Percentiles rank a stretch among this genome's conserved stretches.
Conservation (phyloP, 345 rosid genomes). For the Eucalyptus marginata region DNA sequence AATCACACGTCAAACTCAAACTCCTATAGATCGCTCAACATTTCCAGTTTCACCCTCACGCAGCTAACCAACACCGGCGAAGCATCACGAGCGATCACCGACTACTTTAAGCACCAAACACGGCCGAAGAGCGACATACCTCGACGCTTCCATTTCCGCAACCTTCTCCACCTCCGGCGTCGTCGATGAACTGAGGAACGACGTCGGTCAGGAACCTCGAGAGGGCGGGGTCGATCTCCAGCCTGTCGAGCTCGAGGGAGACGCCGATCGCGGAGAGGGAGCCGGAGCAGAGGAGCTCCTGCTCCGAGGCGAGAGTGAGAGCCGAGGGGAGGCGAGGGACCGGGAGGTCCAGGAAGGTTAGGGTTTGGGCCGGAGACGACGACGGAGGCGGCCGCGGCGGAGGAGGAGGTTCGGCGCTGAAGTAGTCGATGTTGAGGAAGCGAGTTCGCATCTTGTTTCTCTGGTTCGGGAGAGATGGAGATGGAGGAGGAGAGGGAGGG, state of each 20-base stretch:
- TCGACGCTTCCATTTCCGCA: background rate
- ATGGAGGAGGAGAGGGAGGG: background rate
- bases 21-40: background rate
- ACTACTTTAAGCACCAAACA: background rate
- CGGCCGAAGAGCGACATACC: background rate
- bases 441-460: slow-evolving; percentile 52
- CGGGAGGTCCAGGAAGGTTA: slow-evolving; percentile 53
- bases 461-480: background rate
- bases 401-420: background rate
- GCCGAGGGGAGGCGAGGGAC: slow-evolving; percentile 25
- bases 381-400: background rate
- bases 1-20: background rate
- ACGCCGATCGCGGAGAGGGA: background rate
- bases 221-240: slow-evolving; percentile 41
- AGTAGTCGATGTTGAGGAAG: slow-evolving; percentile 50
- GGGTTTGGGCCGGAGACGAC: slow-evolving; percentile 26
- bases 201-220: slow-evolving; percentile 41
- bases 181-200: slow-evolving; percentile 32
- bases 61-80: background rate
- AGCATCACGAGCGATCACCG: background rate
- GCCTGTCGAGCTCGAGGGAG: slow-evolving; percentile 12
- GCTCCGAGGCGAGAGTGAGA: slow-evolving; percentile 1
- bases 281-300: slow-evolving; percentile 14
- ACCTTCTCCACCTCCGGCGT: slow-evolving; percentile 5
- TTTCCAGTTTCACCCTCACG: background rate